Evolutionary conservation across 2,329 filamentous ascomycete genomes (phyloP), one percentile per base, ranked within the genome.

Genomic region (Coniochaeta hoffmannii): DNA sequence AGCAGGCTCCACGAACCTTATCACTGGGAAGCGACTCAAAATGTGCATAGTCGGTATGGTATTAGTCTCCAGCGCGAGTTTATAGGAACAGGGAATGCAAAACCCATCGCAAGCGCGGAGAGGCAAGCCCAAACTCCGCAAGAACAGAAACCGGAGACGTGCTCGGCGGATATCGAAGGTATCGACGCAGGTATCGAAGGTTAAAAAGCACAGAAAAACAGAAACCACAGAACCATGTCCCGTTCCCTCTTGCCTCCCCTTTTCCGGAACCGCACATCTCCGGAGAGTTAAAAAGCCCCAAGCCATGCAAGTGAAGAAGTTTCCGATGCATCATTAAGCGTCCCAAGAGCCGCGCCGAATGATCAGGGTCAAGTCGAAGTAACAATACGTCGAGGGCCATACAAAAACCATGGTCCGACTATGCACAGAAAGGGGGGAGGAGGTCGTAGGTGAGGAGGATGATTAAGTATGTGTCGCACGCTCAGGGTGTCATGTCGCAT

Each of bases 401-500:
- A 19, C 49, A 50, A 19, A 46, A 60, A 58, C 31, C 57, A 59
- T 55, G 50, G n/a, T 58, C 59, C 4, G 58, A 57, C 55, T 57
- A 41, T 62, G 59, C 60, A 62, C 58, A 59, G 38, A 58, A 44
- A 57, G 50, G 53, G 38, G 38, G 46, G 51, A 57, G 54, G 31
- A 50, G 28, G 49, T 31, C 36, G 28, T 22, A 17, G 46, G 53
- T 51, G n/a, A n/a, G n/a, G n/a, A n/a, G 32, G 35, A 49, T 35
- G 17, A 53, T 57, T n/a, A 32, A 12, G 22, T 19, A 28, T 46
- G 35, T 30, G 28, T 36, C 53, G 32, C 34, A 44, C 50, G 54
- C 44, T 53, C 53, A 36, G 35, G 34, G 49, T 34, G 56, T 62
- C 60, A 58, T 62, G 55, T 59, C 61, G 63, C 62, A 59, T 64